Conservation (phyloP, 352 stramenopile genomes). For the Globisporangium canariense region DNA sequence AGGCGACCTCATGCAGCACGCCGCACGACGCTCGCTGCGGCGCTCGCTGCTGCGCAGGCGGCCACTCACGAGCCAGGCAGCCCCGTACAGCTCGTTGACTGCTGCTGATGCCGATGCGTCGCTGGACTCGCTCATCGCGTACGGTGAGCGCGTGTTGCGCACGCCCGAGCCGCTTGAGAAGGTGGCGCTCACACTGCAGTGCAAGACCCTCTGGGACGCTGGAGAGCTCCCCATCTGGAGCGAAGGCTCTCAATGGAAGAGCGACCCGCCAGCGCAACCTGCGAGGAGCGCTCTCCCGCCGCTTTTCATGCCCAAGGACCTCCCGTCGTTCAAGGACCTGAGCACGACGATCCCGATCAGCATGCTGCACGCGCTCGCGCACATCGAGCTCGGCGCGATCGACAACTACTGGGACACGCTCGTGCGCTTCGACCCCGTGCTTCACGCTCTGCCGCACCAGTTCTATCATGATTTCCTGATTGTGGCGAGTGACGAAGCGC, state of each 20-base stretch:
- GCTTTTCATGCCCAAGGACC: conserved; percentile 63
- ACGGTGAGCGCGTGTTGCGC: conserved; percentile 55
- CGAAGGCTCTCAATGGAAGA: conserved; percentile 24
- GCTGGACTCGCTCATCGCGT: conserved; percentile 55
- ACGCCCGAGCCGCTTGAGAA: conserved; percentile 52
- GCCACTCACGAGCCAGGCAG: background rate
- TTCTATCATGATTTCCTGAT: conserved; percentile 79
- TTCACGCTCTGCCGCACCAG: conserved; percentile 38
- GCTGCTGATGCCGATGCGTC: background rate
- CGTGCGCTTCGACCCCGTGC: conserved; percentile 65
- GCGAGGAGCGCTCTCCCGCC: conserved; percentile 39
- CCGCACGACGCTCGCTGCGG: background rate
- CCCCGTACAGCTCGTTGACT: background rate
- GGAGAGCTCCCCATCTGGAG: conserved; percentile 39
- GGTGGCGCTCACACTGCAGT: conserved; percentile 58
- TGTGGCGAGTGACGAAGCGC: conserved; percentile 68
- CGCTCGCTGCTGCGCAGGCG: conserved; percentile 7
- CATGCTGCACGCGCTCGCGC: conserved; percentile 81
- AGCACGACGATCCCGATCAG: conserved; percentile 57
- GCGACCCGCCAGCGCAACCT: conserved; percentile 42
- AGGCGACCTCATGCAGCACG: background rate
- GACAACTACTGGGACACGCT: conserved; percentile 89
- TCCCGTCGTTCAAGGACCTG: conserved; percentile 69
- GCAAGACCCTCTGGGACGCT: conserved; percentile 38
- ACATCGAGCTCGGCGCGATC: conserved; percentile 85